Base-by-base conservation (phyloP, 805 yeast species). In the Candida coquimbonensis region DNA sequence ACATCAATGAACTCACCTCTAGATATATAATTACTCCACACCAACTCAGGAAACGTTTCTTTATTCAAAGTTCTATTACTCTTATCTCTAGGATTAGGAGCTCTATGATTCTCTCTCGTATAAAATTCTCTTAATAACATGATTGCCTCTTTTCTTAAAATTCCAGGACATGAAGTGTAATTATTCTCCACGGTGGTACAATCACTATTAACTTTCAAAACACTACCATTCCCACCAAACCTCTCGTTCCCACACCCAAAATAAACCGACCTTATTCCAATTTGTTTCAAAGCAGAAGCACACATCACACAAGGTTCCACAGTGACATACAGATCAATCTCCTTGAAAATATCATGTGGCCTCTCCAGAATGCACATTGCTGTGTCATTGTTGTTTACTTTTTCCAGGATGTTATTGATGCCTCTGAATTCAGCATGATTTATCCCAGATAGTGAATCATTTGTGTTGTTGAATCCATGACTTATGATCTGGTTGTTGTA, bases 241-340 rank as follows among this genome's bases (percentile, higher is more conserved):
- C 98, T 66, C 51, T 91, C 98, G 61, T 93, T 93, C 0, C 88
- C 93, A 58, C 96, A 90, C 0, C 99, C 98, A 57, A 87, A 93
- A 39, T 81, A 80, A 1, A 91, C 96, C 36, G 70, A 69, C 29
- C 77, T 65, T 11, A 93, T 78, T 2, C 84, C 83, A 39, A 90
- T 62, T 55, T 93, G 99, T 48, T 90, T 74, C 36, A 93, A 65
- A 3, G 96, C 89, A 36, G 93, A 80, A 0, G 96, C 98, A 68
- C 99, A 93, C 99, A 93, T 93, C 8, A 93, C 84, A 61, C 99
- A 93, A 0, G 99, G 99, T 64, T 93, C 99, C 0, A 93, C 97
- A 0, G 98, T 89, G 25, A 93, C 99, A 62, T 89, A 91, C 8
- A 93, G 70, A 29, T 78, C 80, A 4, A 86, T 70, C 25, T 81